phyloP scores from a whole-genome alignment of 148 eudicot species.

The Chenopodium quinoa region DNA sequence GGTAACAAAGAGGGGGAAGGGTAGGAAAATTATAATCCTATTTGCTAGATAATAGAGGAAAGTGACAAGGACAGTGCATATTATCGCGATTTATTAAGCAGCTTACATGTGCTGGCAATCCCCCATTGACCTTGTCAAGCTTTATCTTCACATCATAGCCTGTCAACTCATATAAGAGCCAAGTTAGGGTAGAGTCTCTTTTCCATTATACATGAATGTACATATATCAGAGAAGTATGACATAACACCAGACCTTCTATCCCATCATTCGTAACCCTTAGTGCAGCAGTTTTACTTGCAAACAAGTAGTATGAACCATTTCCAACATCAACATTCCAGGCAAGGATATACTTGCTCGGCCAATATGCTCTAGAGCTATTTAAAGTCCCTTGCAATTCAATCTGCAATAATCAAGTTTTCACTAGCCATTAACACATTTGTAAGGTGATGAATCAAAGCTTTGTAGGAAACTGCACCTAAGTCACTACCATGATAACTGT shows the following conservation, averaged over 20 bases:
- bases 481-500: neutral
- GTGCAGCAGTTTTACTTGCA: constrained; percentile 67
- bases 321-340: constrained; percentile 66
- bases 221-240: constrained; percentile 1
- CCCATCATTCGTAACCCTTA: constrained; percentile 48
- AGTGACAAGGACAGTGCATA: neutral
- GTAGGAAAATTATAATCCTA: neutral
- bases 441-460: neutral
- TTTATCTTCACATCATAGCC: constrained; percentile 69
- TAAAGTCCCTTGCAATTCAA: constrained; percentile 51
- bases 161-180: constrained; percentile 35
- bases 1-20: neutral
- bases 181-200: constrained; percentile 6
- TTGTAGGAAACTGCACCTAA: neutral
- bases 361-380: constrained; percentile 70
- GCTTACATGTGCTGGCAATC: constrained; percentile 65
- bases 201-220: neutral
- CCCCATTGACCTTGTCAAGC: constrained; percentile 51
- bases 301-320: constrained; percentile 61
- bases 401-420: constrained; percentile 19
- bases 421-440: neutral
- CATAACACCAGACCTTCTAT: constrained; percentile 51
- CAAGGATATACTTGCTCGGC: constrained; percentile 67
- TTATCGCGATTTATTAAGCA: constrained; percentile 13
- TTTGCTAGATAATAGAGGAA: neutral